Base-by-base conservation (phyloP, 2,329 filamentous ascomycete genomes). In the Exserohilum turcica region DNA sequence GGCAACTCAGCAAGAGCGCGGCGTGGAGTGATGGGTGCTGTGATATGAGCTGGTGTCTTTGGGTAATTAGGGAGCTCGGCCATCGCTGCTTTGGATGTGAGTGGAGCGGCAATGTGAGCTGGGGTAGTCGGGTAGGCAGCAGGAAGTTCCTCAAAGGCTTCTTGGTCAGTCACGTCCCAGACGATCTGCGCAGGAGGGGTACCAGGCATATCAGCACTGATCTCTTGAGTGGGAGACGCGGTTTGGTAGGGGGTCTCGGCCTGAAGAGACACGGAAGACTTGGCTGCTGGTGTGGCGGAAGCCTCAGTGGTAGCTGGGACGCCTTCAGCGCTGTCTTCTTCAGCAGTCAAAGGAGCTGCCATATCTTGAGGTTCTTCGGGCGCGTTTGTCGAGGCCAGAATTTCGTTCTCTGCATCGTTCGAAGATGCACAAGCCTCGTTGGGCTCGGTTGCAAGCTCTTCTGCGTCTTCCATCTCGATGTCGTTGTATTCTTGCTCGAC, bases 1-100 rank as follows among this genome's bases (percentile, higher is more conserved):
- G 65, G 63, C 3, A 68, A 49, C 37, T 68, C 64, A 49, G 54
- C 58, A n/a, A 68, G 51, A 45, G 62, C 64, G 16, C 61, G 55
- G 16, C 46, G 54, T 16, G 60, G 60, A 40, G 52, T 60, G 28
- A 66, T 48, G 1, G 64, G 60, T 18, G 62, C 62, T 18, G 36
- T 49, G 42, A 66, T 64, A 19, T 66, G 63, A 35, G 53, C 56
- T 39, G 64, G 64, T 6, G 63, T 66, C 49, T 66, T 61, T 10
- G 64, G 64, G 18, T 65, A 65, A 24, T 39, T 59, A 6, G 64
- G 63, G n/a, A 69, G 51, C 54, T 68, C 64, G 6, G 49, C 50
- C 32, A 56, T 46, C 37, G 50, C 54, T 21, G 21, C 40, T 18
- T 56, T 53, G 3, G 47, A 43, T 13, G 51, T 40, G 2, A 57